phyloP scores from a whole-genome alignment of 164 flowering plant species.

The Protea cynaroides region DNA sequence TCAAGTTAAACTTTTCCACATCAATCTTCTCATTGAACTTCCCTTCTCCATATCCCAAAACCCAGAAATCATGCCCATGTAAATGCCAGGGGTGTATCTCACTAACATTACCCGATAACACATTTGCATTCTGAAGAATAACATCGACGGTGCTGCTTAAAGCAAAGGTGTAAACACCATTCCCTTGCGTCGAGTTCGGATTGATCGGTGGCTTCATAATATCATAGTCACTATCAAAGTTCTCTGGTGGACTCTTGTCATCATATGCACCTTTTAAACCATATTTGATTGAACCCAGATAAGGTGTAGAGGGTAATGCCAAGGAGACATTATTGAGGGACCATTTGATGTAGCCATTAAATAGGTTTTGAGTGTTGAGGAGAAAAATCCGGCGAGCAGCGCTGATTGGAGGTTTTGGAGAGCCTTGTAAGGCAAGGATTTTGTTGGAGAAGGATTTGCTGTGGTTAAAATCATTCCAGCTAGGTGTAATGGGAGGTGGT shows the following conservation, averaged over 20 bases:
- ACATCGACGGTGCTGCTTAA: constrained; percentile 53
- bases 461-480: constrained; percentile 56
- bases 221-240: constrained; percentile 37
- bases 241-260: constrained; percentile 39
- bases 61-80: constrained; percentile 39
- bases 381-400: constrained; percentile 45
- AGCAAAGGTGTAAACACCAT: constrained; percentile 44
- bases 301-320: constrained; percentile 68
- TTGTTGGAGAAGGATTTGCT: constrained; percentile 50
- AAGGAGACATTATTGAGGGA: constrained; percentile 78
- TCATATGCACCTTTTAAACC: constrained; percentile 38
- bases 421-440: constrained; percentile 36
- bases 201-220: constrained; percentile 47
- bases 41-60: constrained; percentile 80
- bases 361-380: constrained; percentile 77
- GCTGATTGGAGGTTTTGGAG: constrained; percentile 47
- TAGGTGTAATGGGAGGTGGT: constrained; percentile 61
- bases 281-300: constrained; percentile 56
- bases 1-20: constrained; percentile 40
- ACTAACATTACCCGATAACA: constrained; percentile 37
- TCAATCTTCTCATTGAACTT: constrained; percentile 35
- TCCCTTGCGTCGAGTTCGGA: constrained; percentile 45
- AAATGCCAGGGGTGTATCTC: constrained; percentile 95
- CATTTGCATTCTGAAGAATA: constrained; percentile 81
- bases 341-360: constrained; percentile 75